Base-by-base conservation (phyloP, 345 rosid genomes). In the Arabidopsis suecica region DNA sequence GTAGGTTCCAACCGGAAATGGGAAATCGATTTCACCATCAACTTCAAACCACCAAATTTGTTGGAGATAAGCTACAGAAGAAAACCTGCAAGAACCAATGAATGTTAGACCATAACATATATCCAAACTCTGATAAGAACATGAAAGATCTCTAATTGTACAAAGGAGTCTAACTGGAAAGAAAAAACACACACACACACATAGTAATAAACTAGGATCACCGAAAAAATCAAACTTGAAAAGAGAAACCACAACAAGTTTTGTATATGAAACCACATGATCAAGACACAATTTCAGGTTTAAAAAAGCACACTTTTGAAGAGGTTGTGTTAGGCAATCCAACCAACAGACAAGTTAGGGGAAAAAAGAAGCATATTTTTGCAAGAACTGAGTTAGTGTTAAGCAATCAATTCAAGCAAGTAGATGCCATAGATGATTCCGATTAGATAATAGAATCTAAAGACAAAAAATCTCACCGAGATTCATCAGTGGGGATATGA, bases 31-130 rank as follows among this genome's bases (percentile, higher is more conserved):
- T 75, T 89, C 91, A 1, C 99, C 97, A n/a, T 84, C 79, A 5
- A 89, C 96, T 82, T 96, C 97, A 65, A 93, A 86, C 99, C 99
- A 96, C 99, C 99, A 96, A 50, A 77, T 93, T 83, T 93, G 99
- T 80, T 91, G 98, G 57, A 96, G 98, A 83, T 91, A 96, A 32
- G 98, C 97, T 50, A 96, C 83, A n/a, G 87, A 83, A 2, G 71
- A 28, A 65, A 96, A 96, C 75, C 99, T 96, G 57, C 75, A 79
- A 45, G 32, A 3, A 28, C 32, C 32, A 28, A 28, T 33, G 33
- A 36, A 48, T 9, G 36, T 47, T 20, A 20, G 37, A 60, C 28
- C 51, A 69, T 44, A 56, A 42, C 18, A 34, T 65, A n/a, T 30
- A 23, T 23, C 36, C 59, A 51, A 68, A 51, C 23, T 50, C 14